Percentiles rank a stretch among this genome's conserved stretches.
Conservation (phyloP, 352 stramenopile species). For the Blastocystis sp. region DNA sequence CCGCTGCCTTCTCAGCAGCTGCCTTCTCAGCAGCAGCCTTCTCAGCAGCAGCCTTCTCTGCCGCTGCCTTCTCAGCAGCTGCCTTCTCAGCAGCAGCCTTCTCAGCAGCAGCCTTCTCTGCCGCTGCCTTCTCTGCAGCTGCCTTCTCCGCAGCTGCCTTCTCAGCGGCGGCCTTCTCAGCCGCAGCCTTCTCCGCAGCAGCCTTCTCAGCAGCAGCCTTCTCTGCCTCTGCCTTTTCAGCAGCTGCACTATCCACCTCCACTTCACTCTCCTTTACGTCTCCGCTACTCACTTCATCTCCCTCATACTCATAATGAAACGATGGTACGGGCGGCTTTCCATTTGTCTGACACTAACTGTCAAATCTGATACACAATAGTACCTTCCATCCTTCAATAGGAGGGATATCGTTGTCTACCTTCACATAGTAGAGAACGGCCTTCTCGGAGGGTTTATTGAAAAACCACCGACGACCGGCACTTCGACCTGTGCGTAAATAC, state of each 20-base stretch:
- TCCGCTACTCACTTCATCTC: background rate
- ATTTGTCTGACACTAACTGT: background rate
- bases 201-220: background rate
- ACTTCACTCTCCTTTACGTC: background rate
- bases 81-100: background rate
- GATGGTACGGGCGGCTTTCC: background rate
- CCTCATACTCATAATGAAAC: constrained; percentile 24
- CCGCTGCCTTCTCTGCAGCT: background rate
- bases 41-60: background rate
- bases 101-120: background rate
- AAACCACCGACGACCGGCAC: constrained; percentile 23
- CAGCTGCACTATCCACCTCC: background rate
- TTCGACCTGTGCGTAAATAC: background rate
- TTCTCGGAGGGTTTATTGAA: constrained; percentile 16
- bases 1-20: background rate
- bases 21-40: background rate
- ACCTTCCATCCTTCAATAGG: constrained; percentile 23
- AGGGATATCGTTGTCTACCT: background rate
- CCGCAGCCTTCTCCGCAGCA: background rate
- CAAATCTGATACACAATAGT: background rate
- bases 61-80: background rate
- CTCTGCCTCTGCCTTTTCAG: background rate
- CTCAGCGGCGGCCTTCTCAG: background rate
- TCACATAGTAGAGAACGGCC: constrained; percentile 8
- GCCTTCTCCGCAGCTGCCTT: background rate